A percentile compares a stretch with the other conserved stretches of the same genome.
Evolutionary conservation across 106 monocot species (phyloP).

Genomic region (Dioscorea zingiberensis): DNA sequence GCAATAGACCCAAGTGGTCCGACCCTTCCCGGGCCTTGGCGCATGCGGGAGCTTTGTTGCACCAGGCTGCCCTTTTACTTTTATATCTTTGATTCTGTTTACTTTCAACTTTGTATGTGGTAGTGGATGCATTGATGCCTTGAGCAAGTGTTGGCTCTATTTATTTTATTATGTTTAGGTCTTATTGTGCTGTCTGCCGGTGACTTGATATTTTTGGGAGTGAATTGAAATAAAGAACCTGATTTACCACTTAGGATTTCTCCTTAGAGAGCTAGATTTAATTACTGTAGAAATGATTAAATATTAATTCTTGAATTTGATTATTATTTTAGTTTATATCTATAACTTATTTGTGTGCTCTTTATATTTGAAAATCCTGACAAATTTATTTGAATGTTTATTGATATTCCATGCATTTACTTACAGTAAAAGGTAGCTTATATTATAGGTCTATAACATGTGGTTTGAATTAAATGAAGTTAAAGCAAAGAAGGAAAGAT

Average conservation of each 20-base stretch:
- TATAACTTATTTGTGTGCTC: too few species aligned
- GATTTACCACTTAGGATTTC: too few species aligned
- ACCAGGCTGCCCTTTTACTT: too few species aligned
- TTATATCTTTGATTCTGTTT: conserved; percentile 56
- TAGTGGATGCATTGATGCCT: neutral
- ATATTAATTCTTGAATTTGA: conserved; percentile 60
- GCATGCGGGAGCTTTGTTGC: too few species aligned
- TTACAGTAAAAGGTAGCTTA: neutral
- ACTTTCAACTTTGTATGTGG: conserved; percentile 80
- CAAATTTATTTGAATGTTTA: neutral
- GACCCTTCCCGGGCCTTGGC: too few species aligned
- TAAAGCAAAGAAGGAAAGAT: conserved; percentile 87
- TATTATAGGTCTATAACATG: conserved; percentile 86
- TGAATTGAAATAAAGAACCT: too few species aligned
- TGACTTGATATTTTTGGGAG: too few species aligned
- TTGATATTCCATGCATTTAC: neutral
- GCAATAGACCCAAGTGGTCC: conserved; percentile 93
- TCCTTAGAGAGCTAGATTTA: conserved; percentile 1
- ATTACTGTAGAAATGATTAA: conserved; percentile 80
- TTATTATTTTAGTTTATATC: too few species aligned
- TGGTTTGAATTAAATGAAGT: conserved; percentile 82
- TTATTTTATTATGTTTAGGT: too few species aligned
- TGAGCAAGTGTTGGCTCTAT: too few species aligned
- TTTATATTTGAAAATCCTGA: too few species aligned
- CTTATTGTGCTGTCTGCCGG: too few species aligned